phyloP scores from a whole-genome alignment of 306 rosid genomes.

The Dalbergia oliveri region DNA sequence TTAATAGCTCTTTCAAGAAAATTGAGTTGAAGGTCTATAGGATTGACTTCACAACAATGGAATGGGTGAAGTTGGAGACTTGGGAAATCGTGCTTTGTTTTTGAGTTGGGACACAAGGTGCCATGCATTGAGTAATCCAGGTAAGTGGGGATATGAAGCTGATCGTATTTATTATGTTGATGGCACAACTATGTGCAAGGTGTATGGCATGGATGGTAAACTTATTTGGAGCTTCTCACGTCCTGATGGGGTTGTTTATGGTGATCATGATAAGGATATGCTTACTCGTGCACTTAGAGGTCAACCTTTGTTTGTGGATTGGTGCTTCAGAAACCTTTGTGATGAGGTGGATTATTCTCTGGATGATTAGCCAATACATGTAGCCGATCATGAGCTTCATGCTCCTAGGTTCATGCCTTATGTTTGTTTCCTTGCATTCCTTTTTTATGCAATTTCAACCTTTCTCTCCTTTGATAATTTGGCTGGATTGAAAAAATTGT shows the following conservation, averaged over 20 bases:
- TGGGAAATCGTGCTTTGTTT: constrained; percentile 38
- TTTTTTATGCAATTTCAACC: no score
- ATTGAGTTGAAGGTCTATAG: constrained; percentile 1
- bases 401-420: no score
- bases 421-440: no score
- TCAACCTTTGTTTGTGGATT: constrained; percentile 8
- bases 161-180: constrained; percentile 22
- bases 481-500: no score
- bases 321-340: constrained; percentile 28
- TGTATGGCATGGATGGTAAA: constrained; percentile 2
- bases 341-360: constrained; percentile 43
- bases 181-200: not conserved
- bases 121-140: constrained; percentile 28
- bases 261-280: no score
- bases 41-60: constrained; percentile 17
- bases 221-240: no score
- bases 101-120: not conserved
- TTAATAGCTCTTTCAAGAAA: not conserved
- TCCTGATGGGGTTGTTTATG: no score
- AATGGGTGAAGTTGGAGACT: constrained; percentile 3
- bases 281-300: no score
- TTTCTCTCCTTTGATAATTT: no score
- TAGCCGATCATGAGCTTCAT: no score
- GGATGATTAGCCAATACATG: not conserved
- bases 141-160: constrained; percentile 11